These are phyloP conservation scores for Evansstolkia leycettana DNA, from an alignment of 495 filamentous ascomycete genomes.

Conservation along the genomic window DNA sequence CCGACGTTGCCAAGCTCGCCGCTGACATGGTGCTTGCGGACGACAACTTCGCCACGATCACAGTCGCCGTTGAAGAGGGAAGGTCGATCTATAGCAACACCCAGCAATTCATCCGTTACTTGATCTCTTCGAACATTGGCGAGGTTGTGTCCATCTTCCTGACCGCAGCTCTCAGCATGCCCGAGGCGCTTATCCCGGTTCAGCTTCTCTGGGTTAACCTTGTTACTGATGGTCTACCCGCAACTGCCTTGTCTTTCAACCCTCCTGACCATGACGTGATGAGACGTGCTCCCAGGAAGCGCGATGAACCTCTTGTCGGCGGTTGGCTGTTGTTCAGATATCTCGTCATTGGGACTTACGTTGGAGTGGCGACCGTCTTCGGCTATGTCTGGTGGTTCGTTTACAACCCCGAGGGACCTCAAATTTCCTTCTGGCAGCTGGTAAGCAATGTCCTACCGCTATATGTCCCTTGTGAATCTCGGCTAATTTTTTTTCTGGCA, in stretches of 20 bases:
- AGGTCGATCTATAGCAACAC: conserved; percentile 99
- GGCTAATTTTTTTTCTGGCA: conserved; percentile 7
- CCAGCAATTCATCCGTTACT: conserved; percentile 97
- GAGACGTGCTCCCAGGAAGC: conserved; percentile 77
- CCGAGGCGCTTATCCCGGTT: conserved; percentile 93
- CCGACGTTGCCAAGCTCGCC: conserved; percentile 92
- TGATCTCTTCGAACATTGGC: conserved; percentile 98
- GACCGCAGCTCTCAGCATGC: conserved; percentile 94
- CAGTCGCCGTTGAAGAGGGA: conserved; percentile 91
- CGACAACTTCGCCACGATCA: conserved; percentile 98
- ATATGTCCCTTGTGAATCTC: too few species aligned
- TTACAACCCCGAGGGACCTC: conserved; percentile 83
- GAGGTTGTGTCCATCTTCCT: conserved; percentile 99
- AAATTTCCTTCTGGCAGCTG: conserved; percentile 86
- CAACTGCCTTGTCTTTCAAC: conserved; percentile 95
- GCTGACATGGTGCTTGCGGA: conserved; percentile 98
- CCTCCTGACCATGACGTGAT: conserved; percentile 96
- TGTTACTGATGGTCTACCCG: conserved; percentile 94
- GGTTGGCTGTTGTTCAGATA: conserved; percentile 98
- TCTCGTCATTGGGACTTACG: conserved; percentile 89
- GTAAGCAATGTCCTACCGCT: conserved; percentile 22
- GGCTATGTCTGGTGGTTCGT: conserved; percentile 99
- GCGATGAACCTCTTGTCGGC: conserved; percentile 82
- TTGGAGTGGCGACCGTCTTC: conserved; percentile 88
- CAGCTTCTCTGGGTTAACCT: conserved; percentile 99